phyloP scores from a whole-genome alignment of 306 rosid species.

The Cyamopsis tetragonoloba region DNA sequence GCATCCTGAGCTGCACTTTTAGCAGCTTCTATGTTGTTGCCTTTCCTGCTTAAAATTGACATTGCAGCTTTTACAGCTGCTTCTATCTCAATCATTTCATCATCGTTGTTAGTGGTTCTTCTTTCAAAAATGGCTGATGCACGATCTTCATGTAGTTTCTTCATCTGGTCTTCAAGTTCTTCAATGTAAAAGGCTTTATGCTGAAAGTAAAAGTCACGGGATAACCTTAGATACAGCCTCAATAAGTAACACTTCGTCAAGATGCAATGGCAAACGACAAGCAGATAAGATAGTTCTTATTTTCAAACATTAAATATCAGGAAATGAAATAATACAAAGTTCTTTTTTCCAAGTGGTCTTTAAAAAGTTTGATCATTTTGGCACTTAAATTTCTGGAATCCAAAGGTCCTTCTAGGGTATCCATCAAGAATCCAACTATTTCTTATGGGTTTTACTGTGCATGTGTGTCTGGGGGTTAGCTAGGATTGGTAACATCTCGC shows the following conservation, averaged over 20 bases:
- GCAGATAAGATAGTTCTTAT: constrained; percentile 1
- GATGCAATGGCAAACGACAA: constrained; percentile 10
- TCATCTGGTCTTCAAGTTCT: constrained; percentile 94
- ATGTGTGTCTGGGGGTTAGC: background rate
- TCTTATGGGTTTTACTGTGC: background rate
- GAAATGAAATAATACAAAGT: background rate
- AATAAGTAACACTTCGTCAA: background rate
- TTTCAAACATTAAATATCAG: background rate
- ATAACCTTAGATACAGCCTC: constrained; percentile 16
- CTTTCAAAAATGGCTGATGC: constrained; percentile 70
- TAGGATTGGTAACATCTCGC: background rate
- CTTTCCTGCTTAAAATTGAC: constrained; percentile 65
- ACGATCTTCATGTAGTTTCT: constrained; percentile 72
- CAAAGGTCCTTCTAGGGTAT: background rate
- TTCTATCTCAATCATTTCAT: constrained; percentile 81
- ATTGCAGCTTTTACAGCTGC: constrained; percentile 80
- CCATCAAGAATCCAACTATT: background rate
- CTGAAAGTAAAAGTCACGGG: constrained; percentile 40
- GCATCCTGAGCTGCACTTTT: constrained; percentile 82
- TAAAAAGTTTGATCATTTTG: background rate
- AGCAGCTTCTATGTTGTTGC: constrained; percentile 67
- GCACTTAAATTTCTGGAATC: background rate
- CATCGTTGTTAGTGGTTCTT: constrained; percentile 64
- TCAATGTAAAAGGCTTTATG: constrained; percentile 88
- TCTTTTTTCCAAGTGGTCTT: background rate